phyloP scores from a whole-genome alignment of 805 yeast genomes.

The Cyberlindnera saturnus region DNA sequence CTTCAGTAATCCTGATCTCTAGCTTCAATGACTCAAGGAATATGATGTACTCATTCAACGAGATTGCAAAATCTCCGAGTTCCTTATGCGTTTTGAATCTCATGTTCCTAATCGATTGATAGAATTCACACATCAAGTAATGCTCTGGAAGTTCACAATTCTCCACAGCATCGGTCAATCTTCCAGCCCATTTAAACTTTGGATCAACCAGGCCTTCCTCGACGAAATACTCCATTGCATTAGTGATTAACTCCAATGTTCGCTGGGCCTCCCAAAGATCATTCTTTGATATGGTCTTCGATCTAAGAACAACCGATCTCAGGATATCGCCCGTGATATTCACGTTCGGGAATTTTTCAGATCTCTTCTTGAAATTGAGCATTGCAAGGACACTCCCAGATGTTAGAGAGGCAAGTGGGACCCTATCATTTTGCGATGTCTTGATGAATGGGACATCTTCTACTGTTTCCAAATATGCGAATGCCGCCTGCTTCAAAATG shows the following conservation, averaged over 20 bases:
- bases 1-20: neutral
- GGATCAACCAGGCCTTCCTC: neutral
- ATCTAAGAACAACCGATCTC: slow-evolving; percentile 4
- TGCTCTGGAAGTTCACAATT: no score
- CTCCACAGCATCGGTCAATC: no score
- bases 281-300: neutral
- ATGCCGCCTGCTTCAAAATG: neutral
- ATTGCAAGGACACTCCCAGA: slow-evolving; percentile 4
- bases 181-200: neutral
- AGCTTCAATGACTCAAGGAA: neutral
- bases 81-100: no score
- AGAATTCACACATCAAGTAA: no score
- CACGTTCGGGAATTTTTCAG: neutral
- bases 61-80: neutral
- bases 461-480: neutral
- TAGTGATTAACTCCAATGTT: slow-evolving; percentile 1
- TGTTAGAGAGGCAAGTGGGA: neutral
- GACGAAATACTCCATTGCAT: slow-evolving; percentile 1
- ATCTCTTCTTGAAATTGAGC: slow-evolving; percentile 3
- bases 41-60: neutral
- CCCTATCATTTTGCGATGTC: neutral
- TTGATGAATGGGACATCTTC: neutral
- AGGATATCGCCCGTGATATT: slow-evolving; percentile 11
- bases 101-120: no score
- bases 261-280: neutral